Percentiles rank a stretch among this genome's conserved stretches.
Evolutionary conservation across 1,139 yeast genomes (phyloP).

Genomic region (Yamadazyma siamensis): DNA sequence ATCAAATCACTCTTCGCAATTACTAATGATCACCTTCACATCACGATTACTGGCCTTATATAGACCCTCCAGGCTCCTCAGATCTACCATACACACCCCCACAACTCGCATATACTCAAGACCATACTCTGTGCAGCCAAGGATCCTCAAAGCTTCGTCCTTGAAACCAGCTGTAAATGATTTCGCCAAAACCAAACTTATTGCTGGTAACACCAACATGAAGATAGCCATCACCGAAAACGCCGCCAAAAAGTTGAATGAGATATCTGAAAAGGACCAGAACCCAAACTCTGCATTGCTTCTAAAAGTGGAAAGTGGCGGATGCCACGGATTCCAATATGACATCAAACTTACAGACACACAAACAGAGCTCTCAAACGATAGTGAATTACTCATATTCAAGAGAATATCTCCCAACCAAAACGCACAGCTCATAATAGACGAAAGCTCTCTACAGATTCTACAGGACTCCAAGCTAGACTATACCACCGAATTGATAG

Average conservation of each 20-base stretch:
- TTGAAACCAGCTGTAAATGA: constrained; percentile 8
- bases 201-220: constrained; percentile 35
- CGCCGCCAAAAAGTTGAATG: constrained; percentile 50
- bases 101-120: too few species aligned
- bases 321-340: constrained; percentile 98
- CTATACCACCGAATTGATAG: constrained; percentile 89
- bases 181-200: constrained; percentile 11
- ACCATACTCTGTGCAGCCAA: constrained; percentile 8
- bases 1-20: too few species aligned
- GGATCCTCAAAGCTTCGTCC: constrained; percentile 12
- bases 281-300: constrained; percentile 63
- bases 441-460: constrained; percentile 76
- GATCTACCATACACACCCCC: too few species aligned
- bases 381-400: constrained; percentile 48
- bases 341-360: constrained; percentile 60
- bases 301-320: constrained; percentile 92
- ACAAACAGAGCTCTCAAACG: constrained; percentile 35
- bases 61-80: too few species aligned
- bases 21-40: too few species aligned
- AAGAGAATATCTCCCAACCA: constrained; percentile 47
- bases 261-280: constrained; percentile 54
- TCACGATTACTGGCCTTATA: too few species aligned
- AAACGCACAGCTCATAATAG: constrained; percentile 66
- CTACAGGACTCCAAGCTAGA: constrained; percentile 85
- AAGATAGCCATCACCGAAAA: constrained; percentile 38